A percentile compares a stretch with the other conserved stretches of the same genome.
These are phyloP conservation scores for Phytophthora capsici DNA, from an alignment of 352 stramenopile genomes.

Conservation along the genomic window DNA sequence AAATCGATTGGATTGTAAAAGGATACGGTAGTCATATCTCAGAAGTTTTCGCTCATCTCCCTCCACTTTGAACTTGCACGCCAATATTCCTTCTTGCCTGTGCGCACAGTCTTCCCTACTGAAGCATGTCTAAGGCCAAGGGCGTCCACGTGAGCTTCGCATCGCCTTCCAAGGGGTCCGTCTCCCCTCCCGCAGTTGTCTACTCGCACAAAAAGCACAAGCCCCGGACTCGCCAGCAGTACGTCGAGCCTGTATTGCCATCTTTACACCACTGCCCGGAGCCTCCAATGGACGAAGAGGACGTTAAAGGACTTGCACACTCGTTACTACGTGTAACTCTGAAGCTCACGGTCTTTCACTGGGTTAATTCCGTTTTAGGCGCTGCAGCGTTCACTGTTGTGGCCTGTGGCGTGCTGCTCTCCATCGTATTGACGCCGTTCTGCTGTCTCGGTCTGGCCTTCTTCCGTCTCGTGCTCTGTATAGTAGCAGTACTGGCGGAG, in stretches of 20 bases:
- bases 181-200: background rate
- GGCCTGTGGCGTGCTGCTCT: slow-evolving; percentile 41
- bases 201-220: slow-evolving; percentile 11
- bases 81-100: background rate
- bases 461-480: slow-evolving; percentile 59
- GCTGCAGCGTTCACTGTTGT: slow-evolving; percentile 51
- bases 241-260: slow-evolving; percentile 10
- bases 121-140: slow-evolving; percentile 10
- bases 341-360: slow-evolving; percentile 67
- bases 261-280: slow-evolving; percentile 12
- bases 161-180: slow-evolving; percentile 24
- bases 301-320: slow-evolving; percentile 24
- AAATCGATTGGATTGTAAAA: background rate
- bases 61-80: slow-evolving; percentile 18
- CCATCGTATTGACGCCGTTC: slow-evolving; percentile 53
- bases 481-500: slow-evolving; percentile 60
- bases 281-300: slow-evolving; percentile 16
- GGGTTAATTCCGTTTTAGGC: slow-evolving; percentile 61
- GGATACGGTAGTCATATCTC: slow-evolving; percentile 1
- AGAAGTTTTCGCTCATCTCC: slow-evolving; percentile 7
- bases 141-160: slow-evolving; percentile 43
- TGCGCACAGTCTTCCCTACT: too few relatives aligned
- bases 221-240: slow-evolving; percentile 19
- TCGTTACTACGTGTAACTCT: slow-evolving; percentile 47
- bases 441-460: slow-evolving; percentile 63